Evolutionary conservation across 1,284 basidiomycete genomes (phyloP), one percentile per base, ranked within the genome.

Genomic region (Pseudozyma thailandica): DNA sequence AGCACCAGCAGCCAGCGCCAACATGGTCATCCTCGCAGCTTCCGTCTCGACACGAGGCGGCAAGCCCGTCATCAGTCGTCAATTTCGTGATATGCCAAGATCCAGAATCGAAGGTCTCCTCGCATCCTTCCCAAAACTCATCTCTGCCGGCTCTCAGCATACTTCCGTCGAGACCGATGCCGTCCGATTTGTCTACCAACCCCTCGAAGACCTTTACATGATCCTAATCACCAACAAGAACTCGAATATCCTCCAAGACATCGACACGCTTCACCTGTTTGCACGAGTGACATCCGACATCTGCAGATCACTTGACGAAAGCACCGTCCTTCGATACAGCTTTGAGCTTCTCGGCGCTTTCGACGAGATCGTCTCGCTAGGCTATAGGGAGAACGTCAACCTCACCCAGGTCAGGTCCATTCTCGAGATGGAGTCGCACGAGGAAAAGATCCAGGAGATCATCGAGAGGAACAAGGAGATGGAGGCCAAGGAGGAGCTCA

Each of bases 381-480:
- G 96, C 1, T 98, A 95, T 85, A 87, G 94, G 80, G 96, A 98
- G 84, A 91, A 92, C 68, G 91, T 97, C 51, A 93, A 91, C 80
- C 85, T 98, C 46, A 89, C 91, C 83, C 94, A 98, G 84, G 92
- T 98, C 43, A 87, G 92, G 75, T 95, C 88, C 78, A 90, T 96
- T 37, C 85, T 98, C 74, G 96, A 98, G 86, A 98, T 97, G 90
- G 96, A 98, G 86, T 93, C 91, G 84, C 96, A 99, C 85, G 96
- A 98, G 84, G 96, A 99, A 86, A 98, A 97, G 86, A 98, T 99
- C 71, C 94, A 98, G 83, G 96, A 98, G 79, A 98, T 98, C 83
- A 99, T 98, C 77, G 92, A 94, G 65, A 78, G 93, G 89, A 98
- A 98, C 87, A 98, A 98, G 86, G 95, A 98, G 85, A 92, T 93